Base-by-base conservation (phyloP, 352 stramenopile species). In the Phytophthora citrophthora region DNA sequence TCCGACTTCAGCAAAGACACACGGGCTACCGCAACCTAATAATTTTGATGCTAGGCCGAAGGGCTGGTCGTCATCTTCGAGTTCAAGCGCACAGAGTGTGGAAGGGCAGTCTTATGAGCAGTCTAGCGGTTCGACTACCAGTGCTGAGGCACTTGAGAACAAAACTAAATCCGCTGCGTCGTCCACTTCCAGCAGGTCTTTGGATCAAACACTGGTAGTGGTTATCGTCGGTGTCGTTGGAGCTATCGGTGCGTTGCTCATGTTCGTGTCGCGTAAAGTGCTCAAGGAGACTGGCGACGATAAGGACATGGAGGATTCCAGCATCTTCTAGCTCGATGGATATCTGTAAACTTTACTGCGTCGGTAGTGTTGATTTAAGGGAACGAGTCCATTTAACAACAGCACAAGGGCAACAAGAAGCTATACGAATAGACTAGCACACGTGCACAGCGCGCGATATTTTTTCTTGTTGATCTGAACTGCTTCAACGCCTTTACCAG, bases 211-310 rank as follows among this genome's bases (percentile, higher is more conserved):
- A 24, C 64, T 93, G 26, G 70, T 91, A n/a, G 54, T 88, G 24
- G 60, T 74, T 24, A 89, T 89, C 41, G 54, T 93, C 24, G 81
- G 75, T 47, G 72, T 76, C 34, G 73, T 91, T n/a, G 79, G 58
- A 7, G 29, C 73, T 12, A 89, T 93, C 43, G 85, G 61, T 12
- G 44, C 71, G 0, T 53, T 90, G 41, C 66, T 89, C 11, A 55
- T 85, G 36, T 56, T 86, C 29, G 74, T 83, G 34, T 90, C 83
- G 20, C 79, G 72, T 31, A 78, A 82, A 29, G 76, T 89, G 39
- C 67, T 73, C 24, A 81, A 90, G 56, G 68, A 83, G 23, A 82
- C 60, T 9, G 64, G 70, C 27, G 78, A 89, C 45, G 64, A 80
- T 54, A 54, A 79, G 23, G 48, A 69, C 34, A 23, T 75, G 15